Evolutionary conservation across 2,329 filamentous ascomycete genomes (phyloP).

Genomic region (Thelonectria blattea): DNA sequence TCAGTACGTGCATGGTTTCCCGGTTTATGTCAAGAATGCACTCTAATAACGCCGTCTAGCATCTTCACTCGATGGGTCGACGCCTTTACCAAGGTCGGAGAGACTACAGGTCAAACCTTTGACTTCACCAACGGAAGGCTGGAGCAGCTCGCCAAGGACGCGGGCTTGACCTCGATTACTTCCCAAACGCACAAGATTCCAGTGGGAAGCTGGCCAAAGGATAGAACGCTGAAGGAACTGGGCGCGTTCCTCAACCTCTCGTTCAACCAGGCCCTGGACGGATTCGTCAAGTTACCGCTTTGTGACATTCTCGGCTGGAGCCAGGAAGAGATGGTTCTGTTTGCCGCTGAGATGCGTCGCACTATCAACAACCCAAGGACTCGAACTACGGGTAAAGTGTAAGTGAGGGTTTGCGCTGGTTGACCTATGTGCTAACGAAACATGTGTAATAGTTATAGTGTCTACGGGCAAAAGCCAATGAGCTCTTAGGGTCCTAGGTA

Average conservation of each 20-base stretch:
- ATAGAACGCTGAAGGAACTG: constrained; percentile 32
- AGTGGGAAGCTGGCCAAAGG: constrained; percentile 29
- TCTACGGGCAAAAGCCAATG: not conserved
- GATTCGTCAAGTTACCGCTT: constrained; percentile 32
- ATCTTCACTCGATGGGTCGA: constrained; percentile 30
- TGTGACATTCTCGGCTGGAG: constrained; percentile 32
- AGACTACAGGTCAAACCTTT: constrained; percentile 26
- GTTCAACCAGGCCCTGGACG: constrained; percentile 33
- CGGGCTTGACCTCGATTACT: constrained; percentile 16
- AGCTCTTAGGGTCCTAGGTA: not conserved
- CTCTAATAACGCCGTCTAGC: not conserved
- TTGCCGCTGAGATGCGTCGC: constrained; percentile 31
- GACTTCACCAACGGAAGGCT: constrained; percentile 30
- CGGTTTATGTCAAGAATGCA: not conserved
- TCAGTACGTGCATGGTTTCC: constrained; percentile 6
- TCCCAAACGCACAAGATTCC: constrained; percentile 27
- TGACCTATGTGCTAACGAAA: not conserved
- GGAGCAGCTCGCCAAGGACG: constrained; percentile 22
- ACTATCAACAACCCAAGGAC: constrained; percentile 24
- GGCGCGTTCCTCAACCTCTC: constrained; percentile 31
- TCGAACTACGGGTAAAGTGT: constrained; percentile 28
- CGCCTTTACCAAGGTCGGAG: constrained; percentile 23
- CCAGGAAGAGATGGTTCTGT: constrained; percentile 30
- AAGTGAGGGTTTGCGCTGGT: not conserved
- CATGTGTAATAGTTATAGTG: not conserved